Base-by-base conservation (phyloP, 2,329 filamentous ascomycete genomes). In the Botrytis sinoallii region DNA sequence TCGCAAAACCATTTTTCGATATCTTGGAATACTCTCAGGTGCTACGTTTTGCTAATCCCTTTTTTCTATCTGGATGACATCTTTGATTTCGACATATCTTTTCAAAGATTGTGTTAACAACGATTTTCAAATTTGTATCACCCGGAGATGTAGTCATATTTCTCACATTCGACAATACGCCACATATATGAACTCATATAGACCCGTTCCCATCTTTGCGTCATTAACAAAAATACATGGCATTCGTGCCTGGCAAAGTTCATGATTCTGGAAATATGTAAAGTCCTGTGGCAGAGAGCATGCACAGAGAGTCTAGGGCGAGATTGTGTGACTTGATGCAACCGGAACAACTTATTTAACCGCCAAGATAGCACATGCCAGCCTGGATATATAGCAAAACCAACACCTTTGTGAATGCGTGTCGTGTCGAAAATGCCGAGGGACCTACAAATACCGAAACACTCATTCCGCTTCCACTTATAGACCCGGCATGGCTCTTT, bases 141-240 rank as follows among this genome's bases (percentile, higher is more conserved):
- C 25, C 25, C 52, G 5, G 52, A 7, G 25, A 5, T 29, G 25
- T 55, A 16, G 25, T 29, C 25, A 16, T 16, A 4, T 29, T 16
- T 57, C 10, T 29, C 25, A 57, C n/a, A n/a, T 55, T n/a, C 14
- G 52, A 55, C 5, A 55, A n/a, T 55, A 55, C 25, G 12, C 25
- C 52, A 55, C 16, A 55, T n/a, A 16, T 16, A 55, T 16, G 10
- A n/a, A n/a, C 25, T 55, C 25, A 18, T 18, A 29, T 29, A 55
- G 3, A 7, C 4, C 16, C 25, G 25, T 55, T 29, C n/a, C 10
- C 48, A 14, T n/a, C 48, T 52, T 48, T n/a, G 10, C 9, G 2
- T 3, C 25, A 1, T 55, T 7, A 6, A n/a, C 12, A n/a, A 7
- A n/a, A 10, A n/a, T 55, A n/a, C 2, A 0, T 8, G 25, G 0